Evolutionary conservation across 2,329 filamentous ascomycete species (phyloP), one percentile per base, ranked within the genome.

Genomic region (Ophiosphaerella narmari): DNA sequence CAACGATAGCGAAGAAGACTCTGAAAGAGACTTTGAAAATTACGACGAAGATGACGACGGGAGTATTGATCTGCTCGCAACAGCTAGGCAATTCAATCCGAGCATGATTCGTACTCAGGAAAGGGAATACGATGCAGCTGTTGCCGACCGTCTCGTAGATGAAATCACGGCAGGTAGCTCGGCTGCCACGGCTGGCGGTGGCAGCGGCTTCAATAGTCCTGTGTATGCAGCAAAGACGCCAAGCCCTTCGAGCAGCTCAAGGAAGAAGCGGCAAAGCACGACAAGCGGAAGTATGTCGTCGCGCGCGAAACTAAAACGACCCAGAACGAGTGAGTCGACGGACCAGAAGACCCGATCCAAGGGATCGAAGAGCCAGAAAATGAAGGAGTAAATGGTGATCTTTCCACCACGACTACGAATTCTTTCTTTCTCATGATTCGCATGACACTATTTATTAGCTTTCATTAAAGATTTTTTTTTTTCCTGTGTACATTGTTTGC

Each of bases 111-210:
- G 67, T 13, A 65, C 60, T 4, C 69, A 67, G 16, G 78, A 79
- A 56, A 69, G 77, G 34, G 77, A 80, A 45, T 80, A 79, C 46
- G 77, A 80, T 38, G 72, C 75, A 4, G 68, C 74, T 9, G 64
- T 79, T 38, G 77, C 78, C 1, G 78, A 80, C 18, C 73, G 77
- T 1, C 63, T 80, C 0, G 76, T 76, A 0, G 76, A 79, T 31
- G 76, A 78, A 13, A 80, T 80, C 32, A 76, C 76, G 0, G 74
- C 77, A 1, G 78, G 78, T 11, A 78, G 76, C 43, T 77, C 74
- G 9, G 78, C 78, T 2, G 79, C 78, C 0, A 78, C 77, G 3
- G 77, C 75, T 4, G 78, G 76, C 11, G 78, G 78, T 8, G 78
- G 78, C 6, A 78, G 76, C 36, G 78, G 78, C 0, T 79, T 76